A percentile compares a stretch with the other conserved stretches of the same genome.
phyloP scores from a whole-genome alignment of 495 filamentous ascomycete genomes.

The Penicillium crystallinum region DNA sequence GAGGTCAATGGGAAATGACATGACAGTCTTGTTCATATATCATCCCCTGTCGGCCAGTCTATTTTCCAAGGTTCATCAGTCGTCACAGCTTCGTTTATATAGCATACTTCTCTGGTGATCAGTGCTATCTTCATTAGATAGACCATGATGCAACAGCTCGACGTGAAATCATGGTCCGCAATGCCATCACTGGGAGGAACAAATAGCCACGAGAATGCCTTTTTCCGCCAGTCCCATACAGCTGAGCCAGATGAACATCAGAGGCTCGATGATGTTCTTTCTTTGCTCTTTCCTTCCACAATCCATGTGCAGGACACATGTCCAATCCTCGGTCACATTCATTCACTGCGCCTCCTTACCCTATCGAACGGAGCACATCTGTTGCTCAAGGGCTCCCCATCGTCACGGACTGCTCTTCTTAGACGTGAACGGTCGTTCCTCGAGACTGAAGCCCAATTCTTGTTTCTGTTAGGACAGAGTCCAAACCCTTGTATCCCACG shows the following conservation, averaged over 20 bases:
- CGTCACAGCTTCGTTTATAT: neutral
- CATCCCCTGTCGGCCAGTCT: neutral
- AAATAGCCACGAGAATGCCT: neutral
- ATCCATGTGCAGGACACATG: constrained; percentile 41
- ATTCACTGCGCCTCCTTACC: constrained; percentile 47
- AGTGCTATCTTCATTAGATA: neutral
- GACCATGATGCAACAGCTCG: constrained; percentile 6
- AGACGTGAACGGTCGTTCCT: constrained; percentile 53
- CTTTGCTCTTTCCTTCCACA: constrained; percentile 34
- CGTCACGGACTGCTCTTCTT: constrained; percentile 45
- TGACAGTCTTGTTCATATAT: neutral
- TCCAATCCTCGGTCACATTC: constrained; percentile 43
- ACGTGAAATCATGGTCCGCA: constrained; percentile 10
- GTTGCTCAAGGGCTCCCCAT: constrained; percentile 51
- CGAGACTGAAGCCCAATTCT: constrained; percentile 50
- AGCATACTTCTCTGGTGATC: neutral
- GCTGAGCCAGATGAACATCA: constrained; percentile 15
- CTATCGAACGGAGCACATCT: constrained; percentile 51
- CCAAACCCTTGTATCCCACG: constrained; percentile 44
- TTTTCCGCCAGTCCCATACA: constrained; percentile 16
- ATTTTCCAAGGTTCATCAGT: neutral
- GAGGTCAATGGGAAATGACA: neutral
- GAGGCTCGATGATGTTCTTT: constrained; percentile 40
- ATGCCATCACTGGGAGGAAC: constrained; percentile 7
- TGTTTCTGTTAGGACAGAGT: constrained; percentile 45